These are phyloP conservation scores for Crithidia bombi DNA, from an alignment of 208 protist genomes.

Conservation along the genomic window DNA sequence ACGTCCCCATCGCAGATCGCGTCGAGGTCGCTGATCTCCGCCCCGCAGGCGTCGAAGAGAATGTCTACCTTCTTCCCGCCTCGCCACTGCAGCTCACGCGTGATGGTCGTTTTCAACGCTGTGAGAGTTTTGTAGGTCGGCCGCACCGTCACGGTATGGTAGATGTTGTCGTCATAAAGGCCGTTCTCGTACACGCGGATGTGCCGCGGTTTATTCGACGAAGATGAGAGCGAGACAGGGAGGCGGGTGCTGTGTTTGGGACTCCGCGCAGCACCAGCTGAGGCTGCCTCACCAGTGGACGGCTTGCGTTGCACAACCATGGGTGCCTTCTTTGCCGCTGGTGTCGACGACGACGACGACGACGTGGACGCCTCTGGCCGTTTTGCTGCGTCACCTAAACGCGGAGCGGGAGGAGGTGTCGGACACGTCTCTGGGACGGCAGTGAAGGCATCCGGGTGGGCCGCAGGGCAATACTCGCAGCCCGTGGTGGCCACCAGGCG, in stretches of 20 bases:
- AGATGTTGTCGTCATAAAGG: conserved; percentile 77
- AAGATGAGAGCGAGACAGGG: conserved; percentile 2
- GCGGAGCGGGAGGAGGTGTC: background rate
- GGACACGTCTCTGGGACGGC: conserved; percentile 12
- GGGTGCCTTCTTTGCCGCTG: background rate
- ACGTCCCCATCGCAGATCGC: conserved; percentile 63
- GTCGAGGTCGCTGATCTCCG: conserved; percentile 60
- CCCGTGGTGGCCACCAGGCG: conserved; percentile 67
- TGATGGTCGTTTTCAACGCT: conserved; percentile 72
- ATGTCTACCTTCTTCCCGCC: conserved; percentile 72
- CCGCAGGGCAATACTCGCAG: conserved; percentile 30
- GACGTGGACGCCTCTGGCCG: background rate
- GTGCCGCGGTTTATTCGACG: conserved; percentile 51
- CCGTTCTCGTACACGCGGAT: conserved; percentile 91
- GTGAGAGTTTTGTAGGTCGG: conserved; percentile 82
- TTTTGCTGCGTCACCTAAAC: background rate
- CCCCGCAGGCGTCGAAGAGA: conserved; percentile 79
- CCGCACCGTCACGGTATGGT: conserved; percentile 83
- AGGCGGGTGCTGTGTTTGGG: background rate
- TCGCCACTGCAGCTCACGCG: conserved; percentile 84
- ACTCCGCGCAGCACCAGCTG: background rate
- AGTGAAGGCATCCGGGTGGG: conserved; percentile 9
- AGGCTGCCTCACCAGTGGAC: too few species aligned
- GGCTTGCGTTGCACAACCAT: background rate
- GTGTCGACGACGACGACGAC: background rate